phyloP scores from a whole-genome alignment of 257 asterid genomes.

The Gardenia jasminoides region DNA sequence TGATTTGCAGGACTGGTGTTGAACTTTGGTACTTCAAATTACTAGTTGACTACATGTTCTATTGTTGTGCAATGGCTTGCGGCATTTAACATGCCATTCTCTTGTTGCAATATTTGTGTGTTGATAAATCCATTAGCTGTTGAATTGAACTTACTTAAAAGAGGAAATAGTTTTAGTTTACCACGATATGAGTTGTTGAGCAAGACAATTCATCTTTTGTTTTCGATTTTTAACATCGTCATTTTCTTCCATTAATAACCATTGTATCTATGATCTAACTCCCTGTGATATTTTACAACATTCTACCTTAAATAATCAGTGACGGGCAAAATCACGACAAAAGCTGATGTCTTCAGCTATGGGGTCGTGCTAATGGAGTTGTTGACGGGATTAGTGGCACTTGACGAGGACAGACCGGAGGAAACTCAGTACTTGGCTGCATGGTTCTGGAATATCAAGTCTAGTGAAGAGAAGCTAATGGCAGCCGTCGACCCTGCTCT shows the following conservation, averaged over 20 bases:
- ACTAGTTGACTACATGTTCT: background rate
- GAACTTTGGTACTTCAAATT: background rate
- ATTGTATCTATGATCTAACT: background rate
- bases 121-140: background rate
- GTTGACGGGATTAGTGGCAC: slow-evolving; percentile 78
- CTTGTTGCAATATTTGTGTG: background rate
- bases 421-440: slow-evolving; percentile 84
- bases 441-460: slow-evolving; percentile 77
- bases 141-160: background rate
- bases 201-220: background rate
- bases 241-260: background rate
- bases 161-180: background rate
- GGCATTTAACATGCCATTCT: background rate
- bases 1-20: background rate
- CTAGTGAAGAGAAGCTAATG: slow-evolving; percentile 58
- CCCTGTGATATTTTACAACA: background rate
- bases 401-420: slow-evolving; percentile 71
- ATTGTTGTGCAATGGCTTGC: background rate
- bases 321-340: slow-evolving; percentile 86
- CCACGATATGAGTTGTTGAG: background rate
- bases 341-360: slow-evolving; percentile 80
- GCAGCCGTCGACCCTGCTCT: slow-evolving; percentile 64
- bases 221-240: too few species aligned
- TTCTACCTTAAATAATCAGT: slow-evolving; percentile 37
- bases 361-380: slow-evolving; percentile 94